Conservation (phyloP, 768 basidiomycete genomes). For the Naganishia onofrii region DNA sequence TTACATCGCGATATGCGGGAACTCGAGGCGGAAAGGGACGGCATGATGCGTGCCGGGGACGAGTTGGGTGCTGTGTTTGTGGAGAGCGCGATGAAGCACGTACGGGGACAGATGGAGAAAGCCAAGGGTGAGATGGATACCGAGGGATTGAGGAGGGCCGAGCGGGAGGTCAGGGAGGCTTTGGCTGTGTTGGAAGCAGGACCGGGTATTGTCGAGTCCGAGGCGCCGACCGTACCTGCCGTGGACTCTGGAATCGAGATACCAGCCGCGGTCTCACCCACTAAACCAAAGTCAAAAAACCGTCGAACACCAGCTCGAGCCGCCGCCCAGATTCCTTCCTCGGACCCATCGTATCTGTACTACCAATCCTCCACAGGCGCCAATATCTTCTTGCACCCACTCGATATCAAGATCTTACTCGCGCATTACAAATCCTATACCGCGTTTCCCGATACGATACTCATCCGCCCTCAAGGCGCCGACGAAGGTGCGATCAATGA, state of each 20-base stretch:
- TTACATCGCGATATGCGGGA: slow-evolving; percentile 71
- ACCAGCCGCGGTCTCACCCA: not conserved
- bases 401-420: slow-evolving; percentile 89
- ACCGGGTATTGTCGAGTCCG: slow-evolving; percentile 53
- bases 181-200: slow-evolving; percentile 55
- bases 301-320: slow-evolving; percentile 41
- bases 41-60: slow-evolving; percentile 64
- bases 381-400: slow-evolving; percentile 87
- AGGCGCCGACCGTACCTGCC: not conserved
- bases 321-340: slow-evolving; percentile 72
- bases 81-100: slow-evolving; percentile 70
- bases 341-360: slow-evolving; percentile 83
- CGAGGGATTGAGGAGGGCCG: slow-evolving; percentile 61
- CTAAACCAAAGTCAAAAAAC: slow-evolving; percentile 25
- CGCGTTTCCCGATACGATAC: slow-evolving; percentile 73
- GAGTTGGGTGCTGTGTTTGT: slow-evolving; percentile 75
- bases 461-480: slow-evolving; percentile 72
- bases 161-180: slow-evolving; percentile 60
- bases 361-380: slow-evolving; percentile 91
- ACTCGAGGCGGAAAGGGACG: slow-evolving; percentile 67
- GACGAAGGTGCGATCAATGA: slow-evolving; percentile 65
- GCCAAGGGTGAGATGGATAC: slow-evolving; percentile 69
- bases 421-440: slow-evolving; percentile 71
- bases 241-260: too few species aligned
- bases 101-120: slow-evolving; percentile 75